phyloP scores from a whole-genome alignment of 1,284 basidiomycete genomes.

The Ceratobasidium theobromae region DNA sequence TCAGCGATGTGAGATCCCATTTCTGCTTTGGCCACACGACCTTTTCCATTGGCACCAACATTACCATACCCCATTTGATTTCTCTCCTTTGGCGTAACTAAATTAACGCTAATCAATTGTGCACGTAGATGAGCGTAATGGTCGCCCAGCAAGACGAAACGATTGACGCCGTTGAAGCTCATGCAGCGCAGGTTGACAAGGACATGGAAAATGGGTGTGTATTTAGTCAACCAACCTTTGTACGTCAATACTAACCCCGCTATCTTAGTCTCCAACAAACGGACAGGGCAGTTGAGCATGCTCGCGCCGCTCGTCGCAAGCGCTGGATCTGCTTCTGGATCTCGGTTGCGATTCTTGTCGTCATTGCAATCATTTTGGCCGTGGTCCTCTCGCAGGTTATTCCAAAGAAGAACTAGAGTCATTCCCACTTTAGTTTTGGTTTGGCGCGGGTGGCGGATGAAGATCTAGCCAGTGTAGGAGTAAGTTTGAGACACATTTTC shows the following conservation, averaged over 20 bases:
- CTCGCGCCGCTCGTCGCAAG: conserved; percentile 74
- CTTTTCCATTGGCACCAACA: conserved; percentile 23
- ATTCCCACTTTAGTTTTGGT: too few relatives aligned
- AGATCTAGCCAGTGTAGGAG: too few relatives aligned
- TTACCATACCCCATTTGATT: conserved; percentile 1
- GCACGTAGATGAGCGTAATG: conserved; percentile 68
- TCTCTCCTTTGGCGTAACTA: background rate
- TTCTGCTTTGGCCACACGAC: conserved; percentile 32
- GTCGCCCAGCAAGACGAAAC: conserved; percentile 79
- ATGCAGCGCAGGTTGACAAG: conserved; percentile 61
- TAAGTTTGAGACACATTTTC: too few relatives aligned
- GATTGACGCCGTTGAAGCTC: conserved; percentile 63
- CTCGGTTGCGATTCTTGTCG: conserved; percentile 19
- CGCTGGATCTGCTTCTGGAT: conserved; percentile 76
- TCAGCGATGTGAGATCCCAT: conserved; percentile 86
- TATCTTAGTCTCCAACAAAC: conserved; percentile 59
- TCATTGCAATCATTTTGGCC: conserved; percentile 30
- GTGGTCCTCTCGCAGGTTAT: conserved; percentile 5
- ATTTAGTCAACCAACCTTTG: background rate
- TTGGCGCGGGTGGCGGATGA: too few relatives aligned
- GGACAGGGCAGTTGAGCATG: conserved; percentile 74
- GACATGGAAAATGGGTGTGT: conserved; percentile 72
- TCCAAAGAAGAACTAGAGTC: conserved; percentile 15
- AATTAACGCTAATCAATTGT: background rate
- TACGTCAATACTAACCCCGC: conserved; percentile 10